Evolutionary conservation across 2,329 filamentous ascomycete species (phyloP), one percentile per base, ranked within the genome.

Genomic region (Cladobotryum mycophilum): DNA sequence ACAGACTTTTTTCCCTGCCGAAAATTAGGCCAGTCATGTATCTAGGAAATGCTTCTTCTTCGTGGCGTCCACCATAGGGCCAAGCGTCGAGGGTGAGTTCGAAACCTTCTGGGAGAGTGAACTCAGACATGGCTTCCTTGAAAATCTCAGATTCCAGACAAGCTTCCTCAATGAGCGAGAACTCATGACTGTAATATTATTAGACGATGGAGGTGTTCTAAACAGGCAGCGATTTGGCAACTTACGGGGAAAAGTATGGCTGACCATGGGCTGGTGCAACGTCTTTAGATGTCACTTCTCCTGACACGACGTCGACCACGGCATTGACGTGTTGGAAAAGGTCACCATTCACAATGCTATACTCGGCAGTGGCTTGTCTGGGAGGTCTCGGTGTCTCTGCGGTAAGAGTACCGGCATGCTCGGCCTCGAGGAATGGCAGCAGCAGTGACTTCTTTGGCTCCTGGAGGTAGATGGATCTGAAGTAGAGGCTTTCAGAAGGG

Each of bases 401-500:
- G 0, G 76, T 66, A 11, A 75, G 61, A 17, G 66, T 63, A 3
- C 77, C 76, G n/a, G 68, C 70, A 55, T 84, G 76, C 61, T 86
- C 83, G 3, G 79, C 80, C 45, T 82, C 78, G 18, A 86, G 70
- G 58, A 83, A 86, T 1, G 74, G 74, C 6, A 82, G 61, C 7
- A 84, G 72, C 36, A 80, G 72, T 36, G 69, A 69, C 66, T 85
- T 86, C 25, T 73, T 69, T 1, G 83, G 82, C 56, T 87, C 82
- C 40, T 83, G 70, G 6, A 85, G 70, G 44, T 78, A 84, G 36
- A 88, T 79, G 46, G 77, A 74, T 60, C 87, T 85, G 71, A 71
- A 72, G 54, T 62, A 67, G 20, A 71, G 53, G 12, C 58, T 47
- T 3, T 53, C 52, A 4, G 55, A 53, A 14, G 58, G 2, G 14